A percentile compares a stretch with the other conserved stretches of the same genome.
Evolutionary conservation across 2,329 filamentous ascomycete species (phyloP).

Genomic region (Incumbomyces lentus): DNA sequence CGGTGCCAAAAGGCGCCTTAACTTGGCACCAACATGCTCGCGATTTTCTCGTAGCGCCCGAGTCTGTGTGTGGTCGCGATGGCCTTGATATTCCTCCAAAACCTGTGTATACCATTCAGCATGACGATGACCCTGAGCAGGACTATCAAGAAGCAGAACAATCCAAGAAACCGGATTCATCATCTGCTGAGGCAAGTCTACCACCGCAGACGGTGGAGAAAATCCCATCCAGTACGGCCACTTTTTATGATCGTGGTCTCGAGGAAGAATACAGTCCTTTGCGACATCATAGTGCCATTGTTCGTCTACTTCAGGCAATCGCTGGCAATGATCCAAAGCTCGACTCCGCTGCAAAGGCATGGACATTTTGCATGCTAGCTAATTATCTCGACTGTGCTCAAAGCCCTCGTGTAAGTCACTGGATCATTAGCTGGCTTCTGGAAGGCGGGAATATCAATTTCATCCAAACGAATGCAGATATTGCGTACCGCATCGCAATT

Average conservation of each 20-base stretch:
- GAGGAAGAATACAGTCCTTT: constrained; percentile 50
- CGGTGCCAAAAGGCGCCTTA: constrained; percentile 45
- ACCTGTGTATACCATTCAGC: constrained; percentile 17
- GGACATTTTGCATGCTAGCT: constrained; percentile 55
- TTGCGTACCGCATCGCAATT: constrained; percentile 47
- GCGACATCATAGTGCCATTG: constrained; percentile 53
- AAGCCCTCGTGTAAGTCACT: constrained; percentile 30
- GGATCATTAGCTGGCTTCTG: constrained; percentile 50
- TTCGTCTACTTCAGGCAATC: constrained; percentile 50
- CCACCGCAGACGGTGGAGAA: too few relatives aligned
- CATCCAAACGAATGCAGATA: constrained; percentile 54
- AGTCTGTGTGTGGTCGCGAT: constrained; percentile 40
- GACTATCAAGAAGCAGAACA: not conserved
- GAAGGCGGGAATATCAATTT: constrained; percentile 46
- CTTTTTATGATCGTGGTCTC: not conserved
- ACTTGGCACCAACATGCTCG: constrained; percentile 39
- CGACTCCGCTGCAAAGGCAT: constrained; percentile 56
- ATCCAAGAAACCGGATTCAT: not conserved
- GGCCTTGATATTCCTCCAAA: constrained; percentile 14
- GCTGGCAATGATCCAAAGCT: constrained; percentile 45
- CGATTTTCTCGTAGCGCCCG: constrained; percentile 30
- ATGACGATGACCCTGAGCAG: not conserved
- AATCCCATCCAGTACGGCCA: not conserved
- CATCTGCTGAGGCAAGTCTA: not conserved
- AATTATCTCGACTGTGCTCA: constrained; percentile 43